Percentiles rank a stretch among this genome's conserved stretches.
phyloP scores from a whole-genome alignment of 1,284 basidiomycete species.

The Leccinum proximum region DNA sequence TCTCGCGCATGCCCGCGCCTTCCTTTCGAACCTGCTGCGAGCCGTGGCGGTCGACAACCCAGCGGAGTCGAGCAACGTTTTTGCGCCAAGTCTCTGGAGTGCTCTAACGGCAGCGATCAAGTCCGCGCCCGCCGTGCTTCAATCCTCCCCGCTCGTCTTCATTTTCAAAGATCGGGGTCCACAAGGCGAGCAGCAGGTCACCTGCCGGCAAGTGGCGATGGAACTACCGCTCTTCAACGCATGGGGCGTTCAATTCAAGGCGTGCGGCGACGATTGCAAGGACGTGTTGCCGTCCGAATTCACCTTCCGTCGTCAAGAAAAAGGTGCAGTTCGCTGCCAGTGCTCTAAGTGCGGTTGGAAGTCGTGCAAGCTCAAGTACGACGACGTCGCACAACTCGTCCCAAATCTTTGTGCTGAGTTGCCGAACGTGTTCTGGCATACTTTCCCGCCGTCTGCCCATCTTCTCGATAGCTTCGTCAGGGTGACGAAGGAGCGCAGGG shows the following conservation, averaged over 20 bases:
- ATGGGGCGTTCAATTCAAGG: not conserved
- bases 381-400: not conserved
- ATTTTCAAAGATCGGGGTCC: not conserved
- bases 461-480: not conserved
- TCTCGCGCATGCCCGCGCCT: not conserved
- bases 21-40: not conserved
- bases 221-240: not conserved
- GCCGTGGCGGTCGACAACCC: not conserved
- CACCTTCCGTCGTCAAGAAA: not conserved
- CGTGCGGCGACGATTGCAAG: not conserved
- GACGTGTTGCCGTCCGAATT: not conserved
- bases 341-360: not conserved
- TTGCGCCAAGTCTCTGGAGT: not conserved
- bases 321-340: not conserved
- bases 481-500: not conserved
- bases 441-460: not conserved
- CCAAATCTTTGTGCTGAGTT: not conserved
- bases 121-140: not conserved
- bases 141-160: not conserved
- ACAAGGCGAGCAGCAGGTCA: not conserved
- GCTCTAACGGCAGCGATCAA: not conserved
- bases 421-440: not conserved
- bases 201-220: not conserved
- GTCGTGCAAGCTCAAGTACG: not conserved
- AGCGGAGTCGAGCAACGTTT: not conserved